Base-by-base conservation (phyloP, 352 stramenopile species). In the Phytophthora syringae region DNA sequence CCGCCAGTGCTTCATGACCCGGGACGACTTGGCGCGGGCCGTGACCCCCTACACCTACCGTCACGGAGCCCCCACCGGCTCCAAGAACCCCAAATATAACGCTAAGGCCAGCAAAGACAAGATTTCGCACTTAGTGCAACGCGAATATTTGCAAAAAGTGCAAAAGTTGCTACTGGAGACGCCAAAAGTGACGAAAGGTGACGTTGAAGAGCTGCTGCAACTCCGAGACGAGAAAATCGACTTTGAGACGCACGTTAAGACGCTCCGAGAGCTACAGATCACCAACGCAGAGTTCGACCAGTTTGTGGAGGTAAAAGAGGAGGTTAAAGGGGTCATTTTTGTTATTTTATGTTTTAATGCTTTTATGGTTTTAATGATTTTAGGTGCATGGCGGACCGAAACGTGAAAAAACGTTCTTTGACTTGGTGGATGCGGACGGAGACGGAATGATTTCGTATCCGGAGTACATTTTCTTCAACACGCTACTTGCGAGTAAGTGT, bases 381-480 rank as follows among this genome's bases (percentile, higher is more conserved):
- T 54, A 86, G 71, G 60, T 90, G 15, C 83, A 92, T 42, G 85
- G 85, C 1, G 82, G 83, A 2, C 86, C 88, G 0, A 71, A 58
- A 45, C 85, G 74, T 20, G 48, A 68, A 7, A 87, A 90, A 60
- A 86, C 84, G 25, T 97, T 96, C 62, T 94, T 93, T 51, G 86
- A 93, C 47, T 39, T 96, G 34, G 83, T 97, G 34, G 88, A 97
- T 57, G 82, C 86, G 9, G 89, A 97, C 39, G 86, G 88, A 12
- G 89, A 97, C 66, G 89, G 89, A 0, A 69, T 96, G 25, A 96
- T 97, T 57, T 93, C 83, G 56, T 97, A 95, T 67, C 57, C 83
- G 16, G 87, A 97, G 80, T 97, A 93, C 77, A 93, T 95, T 78
- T 92, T 96, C 66, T 95, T 96, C 72, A 89, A 90, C 55, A 94